Evolutionary conservation across 2,329 filamentous ascomycete genomes (phyloP), one percentile per base, ranked within the genome.

Genomic region (Leptographium galeiforme): DNA sequence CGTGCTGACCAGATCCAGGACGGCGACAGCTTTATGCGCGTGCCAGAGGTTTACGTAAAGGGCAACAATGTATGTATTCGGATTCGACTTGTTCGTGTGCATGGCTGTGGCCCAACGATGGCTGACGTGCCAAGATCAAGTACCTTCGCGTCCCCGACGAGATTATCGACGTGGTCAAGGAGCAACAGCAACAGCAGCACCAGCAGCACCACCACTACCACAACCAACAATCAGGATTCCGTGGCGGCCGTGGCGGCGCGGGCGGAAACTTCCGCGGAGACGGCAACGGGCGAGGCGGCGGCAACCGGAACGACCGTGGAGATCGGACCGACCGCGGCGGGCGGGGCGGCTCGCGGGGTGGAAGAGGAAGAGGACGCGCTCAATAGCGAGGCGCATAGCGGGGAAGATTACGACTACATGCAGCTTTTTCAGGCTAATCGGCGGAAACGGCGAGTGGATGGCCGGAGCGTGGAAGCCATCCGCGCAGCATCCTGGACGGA

Each of bases 101-200:
- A 2, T 36, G 2, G 18, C 18, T 48, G 41, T 6, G 1, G 12
- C 11, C 16, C 33, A 1, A n/a, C 49, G 30, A 13, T 25, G 2
- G n/a, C 33, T 43, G 19, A 48, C 44, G 5, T 40, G 7, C 34
- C 64, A 25, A 96, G 93, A 98, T 98, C 73, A 98, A 98, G 76
- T 98, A 95, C 72, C 80, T 98, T 36, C 84, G 91, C 62, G 88
- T 98, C 4, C 89, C 91, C 51, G 91, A 98, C 70, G 91, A 97
- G 69, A 94, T 98, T 57, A 87, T 98, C 70, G 91, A 97, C 59
- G 70, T 89, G 41, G 90, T 93, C 30, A 95, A 89, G 75, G 91
- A 97, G 61, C 87, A 93, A 65, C 91, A 97, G 68, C 85, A 87
- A 64, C 78, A 77, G 58, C 82, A 87, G 64, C 78, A 77, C 58